Percentiles rank a stretch among this genome's conserved stretches.
Conservation (phyloP, 139 green algal genomes). For the Chlamydomonas incerta region DNA sequence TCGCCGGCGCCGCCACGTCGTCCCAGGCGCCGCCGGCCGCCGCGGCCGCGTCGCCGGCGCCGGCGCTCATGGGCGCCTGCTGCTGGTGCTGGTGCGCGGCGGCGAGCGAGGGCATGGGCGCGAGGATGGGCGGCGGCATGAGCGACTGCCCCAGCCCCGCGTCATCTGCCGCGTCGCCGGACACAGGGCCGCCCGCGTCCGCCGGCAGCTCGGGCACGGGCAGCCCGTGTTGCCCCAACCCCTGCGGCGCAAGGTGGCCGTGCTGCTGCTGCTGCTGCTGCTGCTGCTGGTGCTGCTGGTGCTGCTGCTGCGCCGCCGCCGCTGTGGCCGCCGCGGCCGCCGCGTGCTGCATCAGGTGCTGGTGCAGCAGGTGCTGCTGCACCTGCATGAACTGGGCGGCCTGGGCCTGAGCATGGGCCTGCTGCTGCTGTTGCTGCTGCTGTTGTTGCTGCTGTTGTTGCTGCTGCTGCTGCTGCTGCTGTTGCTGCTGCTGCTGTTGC, state of each 20-base stretch:
- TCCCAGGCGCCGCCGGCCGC: background rate
- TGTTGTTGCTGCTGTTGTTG: too few species aligned
- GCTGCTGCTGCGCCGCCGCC: background rate
- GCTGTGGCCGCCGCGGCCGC: background rate
- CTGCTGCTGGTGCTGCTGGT: background rate
- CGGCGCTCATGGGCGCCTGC: background rate
- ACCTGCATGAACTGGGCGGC: background rate
- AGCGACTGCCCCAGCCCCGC: background rate
- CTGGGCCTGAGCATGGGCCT: background rate
- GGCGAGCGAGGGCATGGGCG: background rate
- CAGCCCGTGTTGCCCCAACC: background rate
- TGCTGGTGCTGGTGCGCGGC: background rate
- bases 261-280: constrained; percentile 3
- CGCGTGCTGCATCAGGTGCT: constrained; percentile 1
- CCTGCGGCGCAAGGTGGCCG: background rate
- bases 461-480: background rate
- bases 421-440: background rate
- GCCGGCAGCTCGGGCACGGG: too few species aligned
- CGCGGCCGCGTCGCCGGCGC: background rate
- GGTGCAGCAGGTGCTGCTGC: background rate
- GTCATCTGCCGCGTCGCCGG: too few species aligned
- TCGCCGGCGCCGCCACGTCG: background rate
- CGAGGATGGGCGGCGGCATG: background rate
- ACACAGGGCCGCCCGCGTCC: too few species aligned
- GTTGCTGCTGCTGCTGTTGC: background rate